These are phyloP conservation scores for Gleditsia sinensis DNA, from an alignment of 306 rosid genomes.

Conservation along the genomic window DNA sequence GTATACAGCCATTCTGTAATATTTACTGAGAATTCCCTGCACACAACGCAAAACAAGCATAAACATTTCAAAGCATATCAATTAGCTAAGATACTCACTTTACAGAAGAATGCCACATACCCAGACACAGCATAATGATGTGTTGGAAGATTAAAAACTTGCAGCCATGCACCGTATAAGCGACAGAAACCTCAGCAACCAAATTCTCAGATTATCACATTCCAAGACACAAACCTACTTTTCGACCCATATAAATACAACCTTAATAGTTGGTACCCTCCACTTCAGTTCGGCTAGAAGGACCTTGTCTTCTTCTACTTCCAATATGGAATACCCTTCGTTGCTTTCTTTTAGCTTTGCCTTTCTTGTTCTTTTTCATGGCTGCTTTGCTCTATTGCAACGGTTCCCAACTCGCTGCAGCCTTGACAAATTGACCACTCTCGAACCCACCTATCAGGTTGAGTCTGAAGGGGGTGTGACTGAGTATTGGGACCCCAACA, in stretches of 20 bases:
- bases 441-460: conserved; percentile 2
- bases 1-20: not conserved
- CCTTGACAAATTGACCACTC: conserved; percentile 29
- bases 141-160: not conserved
- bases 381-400: conserved; percentile 30
- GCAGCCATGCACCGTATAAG: conserved; percentile 24
- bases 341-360: conserved; percentile 3
- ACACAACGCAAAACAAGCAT: not conserved
- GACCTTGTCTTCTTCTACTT: not conserved
- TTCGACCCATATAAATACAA: conserved; percentile 16
- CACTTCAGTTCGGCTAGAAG: not conserved
- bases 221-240: not conserved
- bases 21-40: not conserved
- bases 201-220: not conserved
- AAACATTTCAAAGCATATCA: not conserved
- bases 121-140: not conserved
- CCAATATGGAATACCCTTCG: conserved; percentile 27
- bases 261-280: not conserved
- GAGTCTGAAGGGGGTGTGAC: conserved; percentile 41
- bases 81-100: not conserved
- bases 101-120: not conserved
- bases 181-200: conserved; percentile 15
- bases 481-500: conserved; percentile 33
- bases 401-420: conserved; percentile 20
- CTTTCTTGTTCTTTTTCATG: conserved; percentile 24